These are phyloP conservation scores for Solanum chacoense DNA, from an alignment of 305 asterid genomes.

Conservation along the genomic window DNA sequence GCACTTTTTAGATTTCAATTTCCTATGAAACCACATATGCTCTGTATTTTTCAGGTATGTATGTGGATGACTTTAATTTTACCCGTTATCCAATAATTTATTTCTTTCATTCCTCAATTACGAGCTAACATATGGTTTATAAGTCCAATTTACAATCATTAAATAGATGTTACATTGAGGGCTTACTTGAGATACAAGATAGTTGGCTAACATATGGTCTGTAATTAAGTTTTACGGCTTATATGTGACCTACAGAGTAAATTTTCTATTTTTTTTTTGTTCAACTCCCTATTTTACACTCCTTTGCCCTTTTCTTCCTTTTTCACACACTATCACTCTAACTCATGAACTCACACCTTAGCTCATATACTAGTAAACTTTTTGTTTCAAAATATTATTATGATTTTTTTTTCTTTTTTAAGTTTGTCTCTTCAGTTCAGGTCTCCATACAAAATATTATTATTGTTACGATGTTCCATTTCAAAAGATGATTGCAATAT, in stretches of 20 bases:
- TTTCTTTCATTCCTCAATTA: neutral
- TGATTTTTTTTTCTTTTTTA: neutral
- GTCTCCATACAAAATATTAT: neutral
- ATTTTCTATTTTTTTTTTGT: neutral
- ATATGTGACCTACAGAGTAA: neutral
- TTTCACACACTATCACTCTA: neutral
- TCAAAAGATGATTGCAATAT: neutral
- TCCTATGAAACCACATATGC: neutral
- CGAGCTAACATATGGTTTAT: neutral
- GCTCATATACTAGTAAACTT: too few relatives aligned
- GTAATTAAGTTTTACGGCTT: neutral
- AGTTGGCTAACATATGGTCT: neutral
- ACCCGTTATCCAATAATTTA: neutral
- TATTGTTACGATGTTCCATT: neutral
- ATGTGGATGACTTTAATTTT: neutral
- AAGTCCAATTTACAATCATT: neutral
- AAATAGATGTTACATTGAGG: neutral
- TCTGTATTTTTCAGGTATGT: neutral
- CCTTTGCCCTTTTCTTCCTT: neutral
- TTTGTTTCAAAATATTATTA: neutral
- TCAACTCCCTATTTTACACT: neutral
- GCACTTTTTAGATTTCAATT: neutral
- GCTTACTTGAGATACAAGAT: neutral
- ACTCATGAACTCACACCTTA: neutral
- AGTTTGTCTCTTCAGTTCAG: neutral